Base-by-base conservation (phyloP, 441 rosid species). In the Macaranga tanarius region DNA sequence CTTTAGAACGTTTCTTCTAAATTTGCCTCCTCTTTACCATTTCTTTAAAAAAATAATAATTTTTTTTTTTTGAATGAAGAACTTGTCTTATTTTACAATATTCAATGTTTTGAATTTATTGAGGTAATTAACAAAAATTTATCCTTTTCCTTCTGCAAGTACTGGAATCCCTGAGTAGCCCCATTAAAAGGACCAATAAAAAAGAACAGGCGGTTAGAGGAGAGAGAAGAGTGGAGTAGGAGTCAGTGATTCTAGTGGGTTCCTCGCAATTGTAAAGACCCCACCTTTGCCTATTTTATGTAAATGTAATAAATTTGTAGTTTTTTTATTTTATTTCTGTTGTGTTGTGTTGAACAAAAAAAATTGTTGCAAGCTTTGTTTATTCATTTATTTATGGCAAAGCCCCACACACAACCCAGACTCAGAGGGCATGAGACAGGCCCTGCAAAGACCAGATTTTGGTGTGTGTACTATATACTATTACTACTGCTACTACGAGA, bases 161-260 rank as follows among this genome's bases (percentile, higher is more conserved):
- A 79, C 82, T 79, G 79, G 73, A 76, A 74, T 62, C 60, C 75
- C 44, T 67, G 80, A 82, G 69, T 80, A 81, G 77, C 62, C 78
- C 80, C 79, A 80, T 75, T 63, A 74, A 82, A 85, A 78, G 89
- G 69, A 31, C 95, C 95, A 94, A 90, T 92, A 48, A 79, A 70
- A 82, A 87, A 70, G 77, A 86, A 81, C 89, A 92, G 91, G 92
- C 96, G 91, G 97, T 94, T 89, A 89, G 81, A 79, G 67, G 84
- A 86, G 87, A 86, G 80, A 80, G 83, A 81, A 82, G 87, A 80
- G 89, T 81, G 90, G 86, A 91, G 88, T 81, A 65, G 90, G 93
- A 87, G 84, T 84, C 84, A 78, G 89, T 85, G 87, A 86, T 80
- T 84, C 90, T 75, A 82, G 93, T 85, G 90, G 90, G 81, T 80